Conservation (phyloP, 164 flowering plant species). For the Kalanchoe fedtschenkoi region DNA sequence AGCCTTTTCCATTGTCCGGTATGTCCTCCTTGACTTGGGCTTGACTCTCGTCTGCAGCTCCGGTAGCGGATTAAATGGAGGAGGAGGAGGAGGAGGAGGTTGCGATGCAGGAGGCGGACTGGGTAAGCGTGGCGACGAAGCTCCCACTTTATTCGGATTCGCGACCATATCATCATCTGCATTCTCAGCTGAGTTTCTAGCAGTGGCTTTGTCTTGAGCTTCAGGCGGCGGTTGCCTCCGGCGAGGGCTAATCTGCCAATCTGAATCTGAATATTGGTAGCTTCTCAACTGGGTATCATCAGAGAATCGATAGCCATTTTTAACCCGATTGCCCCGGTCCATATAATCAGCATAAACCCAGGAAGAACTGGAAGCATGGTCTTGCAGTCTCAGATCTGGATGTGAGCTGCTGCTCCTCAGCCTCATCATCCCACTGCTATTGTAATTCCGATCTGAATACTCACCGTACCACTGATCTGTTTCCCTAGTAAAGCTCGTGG, state of each 20-base stretch:
- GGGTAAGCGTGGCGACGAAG: background rate
- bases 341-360: slow-evolving; percentile 1
- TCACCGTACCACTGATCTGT: background rate
- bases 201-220: background rate
- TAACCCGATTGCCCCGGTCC: background rate
- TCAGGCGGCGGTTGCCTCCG: background rate
- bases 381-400: slow-evolving; percentile 41
- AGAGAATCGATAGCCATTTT: slow-evolving; percentile 20
- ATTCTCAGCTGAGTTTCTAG: too few species aligned
- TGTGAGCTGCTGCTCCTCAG: slow-evolving; percentile 39
- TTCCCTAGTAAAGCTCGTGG: background rate
- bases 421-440: slow-evolving; percentile 5
- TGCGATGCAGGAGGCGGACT: background rate
- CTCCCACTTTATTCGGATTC: background rate
- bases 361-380: slow-evolving; percentile 2
- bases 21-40: background rate
- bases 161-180: background rate
- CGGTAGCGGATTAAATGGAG: slow-evolving; percentile 8
- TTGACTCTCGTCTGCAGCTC: background rate
- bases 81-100: slow-evolving; percentile 5
- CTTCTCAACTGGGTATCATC: slow-evolving; percentile 27
- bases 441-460: slow-evolving; percentile 17
- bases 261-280: slow-evolving; percentile 9
- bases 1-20: background rate
- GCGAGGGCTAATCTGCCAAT: slow-evolving; percentile 12